Conservation (phyloP, 2,329 filamentous ascomycete species). For the Fusarium torreyae region DNA sequence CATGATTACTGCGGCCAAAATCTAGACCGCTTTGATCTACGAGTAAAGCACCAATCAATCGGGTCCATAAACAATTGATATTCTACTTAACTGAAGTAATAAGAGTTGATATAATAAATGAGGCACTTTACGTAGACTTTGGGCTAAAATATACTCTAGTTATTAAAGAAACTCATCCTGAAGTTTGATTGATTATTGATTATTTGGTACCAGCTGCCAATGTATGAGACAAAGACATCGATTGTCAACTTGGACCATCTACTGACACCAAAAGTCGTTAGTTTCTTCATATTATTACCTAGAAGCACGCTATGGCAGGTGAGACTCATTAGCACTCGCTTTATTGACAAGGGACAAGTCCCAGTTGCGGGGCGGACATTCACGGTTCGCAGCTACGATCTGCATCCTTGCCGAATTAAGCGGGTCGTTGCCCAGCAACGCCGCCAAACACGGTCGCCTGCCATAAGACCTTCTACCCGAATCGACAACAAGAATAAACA, state of each 20-base stretch:
- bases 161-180: too few species aligned
- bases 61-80: too few species aligned
- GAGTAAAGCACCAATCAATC: neutral
- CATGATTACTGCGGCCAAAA: neutral
- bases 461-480: slow-evolving; percentile 41
- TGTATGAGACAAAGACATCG: neutral
- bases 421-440: slow-evolving; percentile 50
- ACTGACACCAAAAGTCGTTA: slow-evolving; percentile 12
- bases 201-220: neutral
- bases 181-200: too few species aligned
- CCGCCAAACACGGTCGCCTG: slow-evolving; percentile 44
- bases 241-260: slow-evolving; percentile 4
- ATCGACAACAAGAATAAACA: slow-evolving; percentile 39
- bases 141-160: too few species aligned
- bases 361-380: slow-evolving; percentile 35
- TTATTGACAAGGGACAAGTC: slow-evolving; percentile 25
- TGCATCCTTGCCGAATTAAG: slow-evolving; percentile 34
- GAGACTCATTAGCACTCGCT: slow-evolving; percentile 12
- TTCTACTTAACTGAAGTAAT: too few species aligned
- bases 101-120: too few species aligned
- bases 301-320: slow-evolving; percentile 19
- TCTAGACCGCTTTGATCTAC: neutral
- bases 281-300: slow-evolving; percentile 21
- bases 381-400: slow-evolving; percentile 41
- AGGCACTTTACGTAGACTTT: too few species aligned